Base-by-base conservation (phyloP, 169 alveolate species). In the Cryptosporidium parvum region DNA sequence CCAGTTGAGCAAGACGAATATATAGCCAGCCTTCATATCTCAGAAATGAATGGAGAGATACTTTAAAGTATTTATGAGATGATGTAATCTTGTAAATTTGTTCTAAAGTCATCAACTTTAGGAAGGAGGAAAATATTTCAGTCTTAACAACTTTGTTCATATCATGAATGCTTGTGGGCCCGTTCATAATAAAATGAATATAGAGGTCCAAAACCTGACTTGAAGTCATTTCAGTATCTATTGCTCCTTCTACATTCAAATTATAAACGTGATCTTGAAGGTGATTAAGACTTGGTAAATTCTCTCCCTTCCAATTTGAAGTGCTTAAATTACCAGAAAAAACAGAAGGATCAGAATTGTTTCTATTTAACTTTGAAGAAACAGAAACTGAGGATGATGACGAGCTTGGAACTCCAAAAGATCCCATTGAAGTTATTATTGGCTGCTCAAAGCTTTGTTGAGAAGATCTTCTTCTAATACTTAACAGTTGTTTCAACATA, bases 11-110 rank as follows among this genome's bases (percentile, higher is more conserved):
- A 14, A 80, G 53, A n/a, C 89, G 61, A 18, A 80, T 80, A 35
- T 80, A 65, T 44, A 80, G 6, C 89, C 89, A 80, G 0, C 89
- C 89, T n/a, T 65, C 73, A 23, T 61, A 65, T 48, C 75, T 80
- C 39, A 80, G 35, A 23, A 45, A 80, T 9, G 75, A 80, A 18
- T 62, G 65, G 10, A 65, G 44, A 10, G 80, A 59, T 29, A 80
- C n/a, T 18, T 65, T 45, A 39, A 18, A 62, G 72, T n/a, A 35
- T 26, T 29, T 65, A 18, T 65, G 72, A 16, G 16, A 65, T 26
- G 59, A 44, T 1, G 75, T 59, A 26, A 62, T 80, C 14, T 16
- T 65, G 12, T 39, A 23, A 29, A 80, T 67, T n/a, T 23, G 56
- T 26, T 80, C 80, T 3, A 80, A 42, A 31, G 67, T 44, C 23